These are phyloP conservation scores for Aspergillus sp. DNA, from an alignment of 2,329 filamentous ascomycete genomes.

Conservation along the genomic window DNA sequence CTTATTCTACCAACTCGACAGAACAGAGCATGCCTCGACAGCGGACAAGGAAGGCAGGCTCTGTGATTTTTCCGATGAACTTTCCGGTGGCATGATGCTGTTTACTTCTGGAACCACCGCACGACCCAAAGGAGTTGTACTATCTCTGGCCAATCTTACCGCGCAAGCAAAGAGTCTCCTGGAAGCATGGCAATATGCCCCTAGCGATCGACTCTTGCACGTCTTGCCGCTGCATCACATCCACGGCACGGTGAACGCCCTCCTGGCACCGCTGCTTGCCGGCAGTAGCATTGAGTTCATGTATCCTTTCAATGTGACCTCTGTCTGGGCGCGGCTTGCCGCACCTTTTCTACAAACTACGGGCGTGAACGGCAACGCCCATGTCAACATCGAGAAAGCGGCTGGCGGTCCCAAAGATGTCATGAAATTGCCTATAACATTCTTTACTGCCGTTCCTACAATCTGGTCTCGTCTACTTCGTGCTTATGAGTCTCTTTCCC, in stretches of 20 bases:
- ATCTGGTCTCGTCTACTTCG: slow-evolving; percentile 84
- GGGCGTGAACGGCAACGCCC: too few species aligned
- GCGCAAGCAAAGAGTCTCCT: slow-evolving; percentile 78
- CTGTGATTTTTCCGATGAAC: too few species aligned
- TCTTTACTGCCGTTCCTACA: slow-evolving; percentile 93
- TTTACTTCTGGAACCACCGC: too few species aligned
- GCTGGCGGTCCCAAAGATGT: slow-evolving; percentile 28
- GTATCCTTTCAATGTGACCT: slow-evolving; percentile 84
- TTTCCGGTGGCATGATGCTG: too few species aligned
- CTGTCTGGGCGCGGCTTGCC: slow-evolving; percentile 81
- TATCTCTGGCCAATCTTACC: too few species aligned
- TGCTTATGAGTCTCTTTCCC: slow-evolving; percentile 58
- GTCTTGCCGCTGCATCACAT: slow-evolving; percentile 94
- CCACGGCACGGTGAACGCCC: slow-evolving; percentile 89
- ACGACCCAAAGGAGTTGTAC: not conserved
- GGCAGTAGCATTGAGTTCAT: slow-evolving; percentile 90
- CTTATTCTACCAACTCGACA: not conserved
- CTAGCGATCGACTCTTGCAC: slow-evolving; percentile 77
- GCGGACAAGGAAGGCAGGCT: not conserved
- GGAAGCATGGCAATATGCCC: slow-evolving; percentile 80
- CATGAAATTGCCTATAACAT: slow-evolving; percentile 63
- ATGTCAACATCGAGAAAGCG: too few species aligned
- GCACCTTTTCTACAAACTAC: slow-evolving; percentile 75
- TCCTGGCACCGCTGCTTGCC: slow-evolving; percentile 80
- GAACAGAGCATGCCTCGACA: not conserved